Evolutionary conservation across 2,329 filamentous ascomycete genomes (phyloP).

Genomic region (Hypoxylon sp.): DNA sequence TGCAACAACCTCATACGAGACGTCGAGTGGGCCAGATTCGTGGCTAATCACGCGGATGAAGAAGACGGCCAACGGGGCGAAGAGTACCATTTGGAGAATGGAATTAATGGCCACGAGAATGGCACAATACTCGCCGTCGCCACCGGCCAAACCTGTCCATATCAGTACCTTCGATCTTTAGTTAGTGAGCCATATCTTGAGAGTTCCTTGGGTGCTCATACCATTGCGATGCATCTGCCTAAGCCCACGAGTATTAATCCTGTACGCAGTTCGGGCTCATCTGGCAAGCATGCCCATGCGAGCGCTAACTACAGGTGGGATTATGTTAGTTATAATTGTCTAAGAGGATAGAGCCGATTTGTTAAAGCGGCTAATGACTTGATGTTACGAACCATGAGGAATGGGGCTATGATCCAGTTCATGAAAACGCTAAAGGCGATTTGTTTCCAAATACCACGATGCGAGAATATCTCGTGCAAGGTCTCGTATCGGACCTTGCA

Average conservation of each 20-base stretch:
- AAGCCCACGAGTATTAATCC: constrained; percentile 87
- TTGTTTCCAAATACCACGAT: constrained; percentile 80
- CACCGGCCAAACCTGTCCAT: constrained; percentile 83
- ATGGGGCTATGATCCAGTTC: constrained; percentile 87
- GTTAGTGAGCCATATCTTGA: constrained; percentile 19
- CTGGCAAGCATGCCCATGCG: constrained; percentile 77
- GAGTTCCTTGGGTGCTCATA: constrained; percentile 53
- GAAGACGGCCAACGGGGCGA: constrained; percentile 77
- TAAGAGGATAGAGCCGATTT: background rate
- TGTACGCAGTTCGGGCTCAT: constrained; percentile 69
- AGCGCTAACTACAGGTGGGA: constrained; percentile 67
- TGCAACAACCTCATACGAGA: constrained; percentile 78
- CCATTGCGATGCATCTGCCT: constrained; percentile 91
- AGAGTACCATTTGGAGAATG: constrained; percentile 80
- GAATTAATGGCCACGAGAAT: constrained; percentile 84
- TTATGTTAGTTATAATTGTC: constrained; percentile 1
- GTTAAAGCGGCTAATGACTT: background rate
- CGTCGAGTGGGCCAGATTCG: constrained; percentile 52
- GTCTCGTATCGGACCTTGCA: constrained; percentile 88
- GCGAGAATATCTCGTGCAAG: constrained; percentile 75
- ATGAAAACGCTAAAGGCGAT: constrained; percentile 81
- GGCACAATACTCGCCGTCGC: constrained; percentile 86
- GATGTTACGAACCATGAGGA: constrained; percentile 77
- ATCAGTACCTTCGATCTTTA: constrained; percentile 65
- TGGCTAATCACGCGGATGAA: constrained; percentile 79